phyloP scores from a whole-genome alignment of 2,329 filamentous ascomycete genomes.

The Alternaria atra region DNA sequence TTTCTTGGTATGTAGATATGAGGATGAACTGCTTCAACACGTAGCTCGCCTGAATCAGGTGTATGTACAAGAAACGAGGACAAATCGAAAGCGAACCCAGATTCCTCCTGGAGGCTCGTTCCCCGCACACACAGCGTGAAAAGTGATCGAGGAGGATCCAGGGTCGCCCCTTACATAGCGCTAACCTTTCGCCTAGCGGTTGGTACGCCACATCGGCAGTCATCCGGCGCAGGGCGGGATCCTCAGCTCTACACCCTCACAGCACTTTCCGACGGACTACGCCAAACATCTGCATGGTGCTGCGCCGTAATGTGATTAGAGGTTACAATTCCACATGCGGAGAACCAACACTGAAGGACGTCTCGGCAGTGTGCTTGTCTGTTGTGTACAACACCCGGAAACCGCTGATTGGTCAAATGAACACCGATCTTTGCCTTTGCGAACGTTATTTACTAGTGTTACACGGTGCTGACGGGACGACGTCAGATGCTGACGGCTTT shows the following conservation, averaged over 20 bases:
- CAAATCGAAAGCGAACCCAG: no score
- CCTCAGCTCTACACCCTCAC: not conserved
- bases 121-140: not conserved
- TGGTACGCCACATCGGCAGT: not conserved
- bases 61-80: not conserved
- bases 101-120: no score
- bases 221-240: not conserved
- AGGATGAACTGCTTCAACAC: not conserved
- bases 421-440: not conserved
- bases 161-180: not conserved
- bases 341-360: not conserved
- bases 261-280: not conserved
- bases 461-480: not conserved
- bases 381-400: not conserved
- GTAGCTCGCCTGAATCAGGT: not conserved
- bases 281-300: not conserved
- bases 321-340: not conserved
- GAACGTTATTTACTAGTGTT: not conserved
- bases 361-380: not conserved
- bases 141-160: not conserved
- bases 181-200: not conserved
- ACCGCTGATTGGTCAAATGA: not conserved
- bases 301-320: not conserved
- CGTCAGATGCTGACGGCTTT: slow-evolving; percentile 2
- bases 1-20: not conserved